phyloP scores from a whole-genome alignment of 179 eudicot species.

The Drosera spatulata region DNA sequence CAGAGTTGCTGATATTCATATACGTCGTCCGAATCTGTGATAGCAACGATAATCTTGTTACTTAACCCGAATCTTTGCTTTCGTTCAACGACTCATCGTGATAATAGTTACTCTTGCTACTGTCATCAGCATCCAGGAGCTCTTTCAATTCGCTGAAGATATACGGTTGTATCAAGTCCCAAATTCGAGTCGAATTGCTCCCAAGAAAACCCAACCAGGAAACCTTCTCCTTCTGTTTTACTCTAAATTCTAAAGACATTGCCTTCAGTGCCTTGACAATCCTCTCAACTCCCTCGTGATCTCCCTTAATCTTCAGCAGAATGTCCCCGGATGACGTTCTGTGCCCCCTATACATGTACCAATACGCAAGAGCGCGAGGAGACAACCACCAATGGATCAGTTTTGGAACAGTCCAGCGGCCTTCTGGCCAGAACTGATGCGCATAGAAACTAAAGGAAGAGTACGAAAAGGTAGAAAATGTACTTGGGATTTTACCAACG shows the following conservation, averaged over 20 bases:
- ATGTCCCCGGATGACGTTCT: slow-evolving; percentile 79
- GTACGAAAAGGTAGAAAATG: slow-evolving; percentile 57
- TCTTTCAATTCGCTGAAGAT: slow-evolving; percentile 46
- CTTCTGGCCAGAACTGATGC: slow-evolving; percentile 66
- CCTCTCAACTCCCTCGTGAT: slow-evolving; percentile 48
- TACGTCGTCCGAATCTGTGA: too few species aligned
- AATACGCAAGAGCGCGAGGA: slow-evolving; percentile 81
- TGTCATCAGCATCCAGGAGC: slow-evolving; percentile 21
- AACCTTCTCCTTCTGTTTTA: slow-evolving; percentile 60
- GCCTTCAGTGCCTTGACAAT: slow-evolving; percentile 45
- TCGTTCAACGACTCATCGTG: too few species aligned
- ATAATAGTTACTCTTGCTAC: too few species aligned
- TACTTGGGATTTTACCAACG: slow-evolving; percentile 33
- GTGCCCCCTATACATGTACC: slow-evolving; percentile 83
- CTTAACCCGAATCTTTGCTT: too few species aligned
- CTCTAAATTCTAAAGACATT: slow-evolving; percentile 51
- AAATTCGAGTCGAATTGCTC: slow-evolving; percentile 43
- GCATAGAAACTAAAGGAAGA: slow-evolving; percentile 66
- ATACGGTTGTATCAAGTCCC: slow-evolving; percentile 60
- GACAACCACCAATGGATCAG: slow-evolving; percentile 83
- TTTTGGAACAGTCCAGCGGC: slow-evolving; percentile 58
- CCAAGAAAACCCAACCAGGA: slow-evolving; percentile 92
- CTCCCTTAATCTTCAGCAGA: slow-evolving; percentile 63
- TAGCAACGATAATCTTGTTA: too few species aligned
- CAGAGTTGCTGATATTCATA: too few species aligned